Conservation (phyloP, 768 basidiomycete species). For the Auriscalpium orientale region DNA sequence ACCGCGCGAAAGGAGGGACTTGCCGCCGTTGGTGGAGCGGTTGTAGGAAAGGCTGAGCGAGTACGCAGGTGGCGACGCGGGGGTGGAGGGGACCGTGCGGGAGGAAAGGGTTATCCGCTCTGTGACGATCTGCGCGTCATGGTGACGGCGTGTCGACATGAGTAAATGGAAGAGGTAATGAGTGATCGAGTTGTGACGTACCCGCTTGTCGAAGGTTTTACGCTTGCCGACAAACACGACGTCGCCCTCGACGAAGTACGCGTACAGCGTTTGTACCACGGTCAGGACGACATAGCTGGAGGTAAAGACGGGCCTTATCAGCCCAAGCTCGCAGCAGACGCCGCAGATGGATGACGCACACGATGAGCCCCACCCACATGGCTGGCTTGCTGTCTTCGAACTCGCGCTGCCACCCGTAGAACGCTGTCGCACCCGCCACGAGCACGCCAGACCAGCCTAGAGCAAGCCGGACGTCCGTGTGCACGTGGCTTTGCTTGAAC, state of each 20-base stretch:
- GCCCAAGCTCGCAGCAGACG: too few relatives aligned
- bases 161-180: background rate
- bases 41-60: slow-evolving; percentile 60
- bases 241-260: slow-evolving; percentile 80
- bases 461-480: slow-evolving; percentile 81
- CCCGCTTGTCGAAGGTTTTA: slow-evolving; percentile 83
- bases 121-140: slow-evolving; percentile 66
- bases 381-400: slow-evolving; percentile 84
- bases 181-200: slow-evolving; percentile 28
- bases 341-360: slow-evolving; percentile 40
- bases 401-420: slow-evolving; percentile 83
- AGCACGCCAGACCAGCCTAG: slow-evolving; percentile 86
- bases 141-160: slow-evolving; percentile 1
- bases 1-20: slow-evolving; percentile 71
- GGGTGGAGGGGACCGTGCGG: slow-evolving; percentile 49
- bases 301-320: too few relatives aligned
- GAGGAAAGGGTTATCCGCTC: slow-evolving; percentile 81
- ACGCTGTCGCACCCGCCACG: slow-evolving; percentile 70
- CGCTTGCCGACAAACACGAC: slow-evolving; percentile 85
- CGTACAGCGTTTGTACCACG: slow-evolving; percentile 65
- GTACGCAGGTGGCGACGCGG: slow-evolving; percentile 56
- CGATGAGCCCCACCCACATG: slow-evolving; percentile 69
- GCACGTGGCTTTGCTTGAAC: slow-evolving; percentile 80
- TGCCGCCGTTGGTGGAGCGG: slow-evolving; percentile 78
- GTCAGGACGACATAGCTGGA: slow-evolving; percentile 72